phyloP scores from a whole-genome alignment of 169 alveolate species.

The Cryptosporidium xiaoi region DNA sequence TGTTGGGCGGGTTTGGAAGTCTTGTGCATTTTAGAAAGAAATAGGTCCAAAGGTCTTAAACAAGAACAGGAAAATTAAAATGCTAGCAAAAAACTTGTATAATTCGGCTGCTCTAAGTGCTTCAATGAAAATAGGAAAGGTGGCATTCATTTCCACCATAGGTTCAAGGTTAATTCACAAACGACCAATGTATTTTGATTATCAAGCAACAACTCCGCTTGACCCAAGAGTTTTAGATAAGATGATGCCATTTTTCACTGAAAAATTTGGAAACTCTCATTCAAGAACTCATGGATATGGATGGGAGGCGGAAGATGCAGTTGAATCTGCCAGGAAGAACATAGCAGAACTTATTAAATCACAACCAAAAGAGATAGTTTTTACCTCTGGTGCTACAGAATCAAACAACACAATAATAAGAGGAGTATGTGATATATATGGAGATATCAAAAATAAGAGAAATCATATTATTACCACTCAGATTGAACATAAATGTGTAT shows the following conservation, averaged over 20 bases:
- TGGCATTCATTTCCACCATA: slow-evolving; percentile 24
- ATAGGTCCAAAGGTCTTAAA: too few relatives aligned
- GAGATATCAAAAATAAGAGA: slow-evolving; percentile 82
- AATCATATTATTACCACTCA: slow-evolving; percentile 96
- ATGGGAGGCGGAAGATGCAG: slow-evolving; percentile 96
- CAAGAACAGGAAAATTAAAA: too few relatives aligned
- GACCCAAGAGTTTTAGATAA: slow-evolving; percentile 98
- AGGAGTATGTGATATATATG: slow-evolving; percentile 88
- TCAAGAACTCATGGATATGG: slow-evolving; percentile 96
- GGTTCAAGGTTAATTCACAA: not conserved
- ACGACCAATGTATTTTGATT: slow-evolving; percentile 89
- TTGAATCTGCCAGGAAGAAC: slow-evolving; percentile 91
- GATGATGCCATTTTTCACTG: slow-evolving; percentile 96
- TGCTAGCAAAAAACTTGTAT: too few relatives aligned
- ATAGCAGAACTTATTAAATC: slow-evolving; percentile 91
- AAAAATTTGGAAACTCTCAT: slow-evolving; percentile 96
- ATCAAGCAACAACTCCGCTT: slow-evolving; percentile 97
- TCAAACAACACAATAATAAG: slow-evolving; percentile 95
- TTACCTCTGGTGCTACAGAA: slow-evolving; percentile 99
- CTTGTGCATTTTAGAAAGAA: too few relatives aligned
- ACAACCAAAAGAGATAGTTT: slow-evolving; percentile 91
- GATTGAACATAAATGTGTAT: slow-evolving; percentile 97
- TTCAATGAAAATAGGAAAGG: slow-evolving; percentile 4
- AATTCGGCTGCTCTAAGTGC: not conserved
- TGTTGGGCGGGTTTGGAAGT: too few relatives aligned